Base-by-base conservation (phyloP, 2,329 filamentous ascomycete species). In the Ceratocystis colombiana region DNA sequence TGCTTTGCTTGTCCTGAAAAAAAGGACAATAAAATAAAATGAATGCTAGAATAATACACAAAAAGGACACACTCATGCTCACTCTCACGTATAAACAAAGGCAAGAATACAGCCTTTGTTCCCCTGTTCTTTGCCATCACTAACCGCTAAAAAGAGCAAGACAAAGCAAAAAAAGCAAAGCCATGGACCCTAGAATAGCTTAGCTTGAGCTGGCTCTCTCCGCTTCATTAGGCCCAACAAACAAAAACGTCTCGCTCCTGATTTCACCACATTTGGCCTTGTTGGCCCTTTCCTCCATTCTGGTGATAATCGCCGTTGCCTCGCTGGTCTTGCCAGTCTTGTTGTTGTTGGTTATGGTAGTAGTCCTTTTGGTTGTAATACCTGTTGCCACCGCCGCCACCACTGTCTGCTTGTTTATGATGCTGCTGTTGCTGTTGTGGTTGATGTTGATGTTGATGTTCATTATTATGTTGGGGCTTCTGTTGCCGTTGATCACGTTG, bases 201-300 rank as follows among this genome's bases (percentile, higher is more conserved):
- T 15, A 15, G 37, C 37, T 41, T 41, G 3, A 12, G 37, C 12
- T 15, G 37, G 1, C 37, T 41, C 37, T 41, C 37, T 41, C 10
- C 12, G 10, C 37, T 41, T 41, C 37, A 41, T 41, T 41, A 15
- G 37, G 1, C 10, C 37, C 37, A 41, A 41, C 37, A 15, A 12
- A 15, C 37, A 33, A 62, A 62, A 62, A 62, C 45, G 5, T 45
- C 30, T 12, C 59, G 25, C 15, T 22, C 28, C 25, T 5, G 22
- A 44, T 30, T 20, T 59, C 55, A 69, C 68, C 68, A 69, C 66
- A 69, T 66, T n/a, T 69, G 64, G 17, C 57, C 62, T 25, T 64
- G 37, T 15, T 41, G 64, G 10, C 64, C 64, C 41, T 65, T 50
- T 4, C 41, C 48, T 7, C 61, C 57, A 20, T 64, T 33, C 5